phyloP scores from a whole-genome alignment of 106 monocot genomes.

The Narthecium ossifragum region DNA sequence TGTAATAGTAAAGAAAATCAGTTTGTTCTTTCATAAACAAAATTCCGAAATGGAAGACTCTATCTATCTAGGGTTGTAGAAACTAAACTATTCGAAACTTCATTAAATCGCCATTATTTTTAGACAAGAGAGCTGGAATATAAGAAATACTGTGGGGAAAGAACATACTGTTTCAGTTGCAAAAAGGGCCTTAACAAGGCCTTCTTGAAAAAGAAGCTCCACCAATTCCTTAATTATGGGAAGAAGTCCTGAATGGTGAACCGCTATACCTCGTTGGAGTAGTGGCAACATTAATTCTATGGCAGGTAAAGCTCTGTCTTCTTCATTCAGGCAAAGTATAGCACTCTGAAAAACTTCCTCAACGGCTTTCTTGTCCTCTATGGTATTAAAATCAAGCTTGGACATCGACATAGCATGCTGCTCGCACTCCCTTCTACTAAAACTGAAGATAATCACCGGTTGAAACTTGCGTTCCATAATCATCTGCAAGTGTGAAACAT shows the following conservation, averaged over 20 bases:
- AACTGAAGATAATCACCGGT: slow-evolving; percentile 98
- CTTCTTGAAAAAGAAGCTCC: slow-evolving; percentile 98
- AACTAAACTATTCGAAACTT: no score
- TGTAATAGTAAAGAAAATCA: not conserved
- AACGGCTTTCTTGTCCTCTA: slow-evolving; percentile 79
- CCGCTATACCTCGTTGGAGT: slow-evolving; percentile 94
- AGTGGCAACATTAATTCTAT: slow-evolving; percentile 94
- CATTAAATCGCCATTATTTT: no score
- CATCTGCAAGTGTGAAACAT: slow-evolving; percentile 64
- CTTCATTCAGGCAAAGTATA: slow-evolving; percentile 75
- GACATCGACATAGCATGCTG: slow-evolving; percentile 97
- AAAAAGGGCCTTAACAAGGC: slow-evolving; percentile 99
- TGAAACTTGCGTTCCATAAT: slow-evolving; percentile 97
- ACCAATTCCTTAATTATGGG: slow-evolving; percentile 97
- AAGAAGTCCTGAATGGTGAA: slow-evolving; percentile 97
- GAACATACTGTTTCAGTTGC: slow-evolving; percentile 92
- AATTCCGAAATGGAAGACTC: no score
- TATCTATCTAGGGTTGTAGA: no score
- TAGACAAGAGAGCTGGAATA: no score
- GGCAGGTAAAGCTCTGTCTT: slow-evolving; percentile 92
- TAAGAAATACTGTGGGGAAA: not conserved
- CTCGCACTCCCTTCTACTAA: slow-evolving; percentile 98
- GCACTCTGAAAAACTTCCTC: slow-evolving; percentile 89
- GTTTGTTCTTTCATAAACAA: no score
- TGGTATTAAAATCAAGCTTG: slow-evolving; percentile 89